phyloP scores from a whole-genome alignment of 1,284 basidiomycete genomes.

The Moesziomyces antarcticus region DNA sequence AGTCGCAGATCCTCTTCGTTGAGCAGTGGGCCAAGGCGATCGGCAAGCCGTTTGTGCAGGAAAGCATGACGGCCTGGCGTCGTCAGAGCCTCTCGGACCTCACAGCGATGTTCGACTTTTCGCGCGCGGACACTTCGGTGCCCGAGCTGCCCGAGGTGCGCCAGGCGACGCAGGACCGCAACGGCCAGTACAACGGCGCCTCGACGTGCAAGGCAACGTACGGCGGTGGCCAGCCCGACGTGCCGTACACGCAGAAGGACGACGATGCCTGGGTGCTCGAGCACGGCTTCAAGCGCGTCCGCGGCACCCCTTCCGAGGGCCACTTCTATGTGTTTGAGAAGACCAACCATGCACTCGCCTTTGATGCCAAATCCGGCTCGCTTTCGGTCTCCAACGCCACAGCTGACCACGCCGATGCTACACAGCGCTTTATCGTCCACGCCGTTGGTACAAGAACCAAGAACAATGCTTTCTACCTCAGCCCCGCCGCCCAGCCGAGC shows the following conservation, averaged over 20 bases:
- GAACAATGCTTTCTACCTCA: slow-evolving; percentile 14
- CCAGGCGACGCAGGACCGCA: slow-evolving; percentile 28
- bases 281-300: slow-evolving; percentile 48
- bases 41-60: slow-evolving; percentile 46
- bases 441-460: slow-evolving; percentile 6
- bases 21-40: slow-evolving; percentile 59
- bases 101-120: slow-evolving; percentile 58
- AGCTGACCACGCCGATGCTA: slow-evolving; percentile 3
- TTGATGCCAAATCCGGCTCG: not conserved
- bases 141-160: slow-evolving; percentile 26
- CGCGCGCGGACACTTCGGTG: slow-evolving; percentile 24
- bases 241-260: slow-evolving; percentile 6
- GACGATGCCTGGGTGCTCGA: slow-evolving; percentile 26
- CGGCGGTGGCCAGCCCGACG: slow-evolving; percentile 47
- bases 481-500: not conserved
- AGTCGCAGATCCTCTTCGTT: slow-evolving; percentile 57
- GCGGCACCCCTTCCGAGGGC: slow-evolving; percentile 56
- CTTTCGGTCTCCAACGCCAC: not conserved
- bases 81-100: slow-evolving; percentile 57
- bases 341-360: slow-evolving; percentile 28
- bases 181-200: slow-evolving; percentile 37
- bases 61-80: slow-evolving; percentile 54
- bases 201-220: slow-evolving; percentile 40
- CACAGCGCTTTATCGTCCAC: slow-evolving; percentile 16
- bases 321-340: slow-evolving; percentile 54